Base-by-base conservation (phyloP, 2,329 filamentous ascomycete genomes). In the Trichoderma oligosporum region DNA sequence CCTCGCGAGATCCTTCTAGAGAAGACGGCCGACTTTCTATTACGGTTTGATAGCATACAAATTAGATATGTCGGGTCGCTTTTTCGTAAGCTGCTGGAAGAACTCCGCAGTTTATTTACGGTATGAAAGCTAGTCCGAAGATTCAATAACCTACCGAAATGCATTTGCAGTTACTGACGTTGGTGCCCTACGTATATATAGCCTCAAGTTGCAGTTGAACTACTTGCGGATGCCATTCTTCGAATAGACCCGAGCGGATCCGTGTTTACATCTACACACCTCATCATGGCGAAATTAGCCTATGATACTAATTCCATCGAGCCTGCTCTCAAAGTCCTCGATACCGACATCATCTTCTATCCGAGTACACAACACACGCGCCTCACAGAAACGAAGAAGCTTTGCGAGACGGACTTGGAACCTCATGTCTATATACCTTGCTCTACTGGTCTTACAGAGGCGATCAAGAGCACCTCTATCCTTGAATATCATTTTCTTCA, bases 401-500 rank as follows among this genome's bases (percentile, higher is more conserved):
- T 80, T 7, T 82, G 78, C 67, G 79, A 82, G 55, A 60, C 68
- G 36, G 66, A 63, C 14, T 69, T 82, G 3, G 65, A 77, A 3
- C 75, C 82, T 1, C 64, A 74, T 0, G 73, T 76, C 12, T 91
- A 83, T 72, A 83, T 92, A 39, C 83, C 82, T 18, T 65, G 73
- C 11, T 72, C 77, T 4, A 82, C 80, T 1, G 81, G 82, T 0
- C 78, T 91, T 42, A 83, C 83, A 1, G 72, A 75, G 1, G 74
- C 4, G n/a, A 24, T 73, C 38, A 80, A 73, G 33, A 68, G 77
- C 33, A 62, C 75, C 4, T 72, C 78, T 33, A 75, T 92, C 39
- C 73, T 90, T 18, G 82, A 87, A 66, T 91, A 90, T 67, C 86
- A 88, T 63, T 70, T 87, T 4, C 70, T 82, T 36, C 78, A 82